Conservation (phyloP, 2,329 filamentous ascomycete genomes). For the Colletotrichum euphorbiae region DNA sequence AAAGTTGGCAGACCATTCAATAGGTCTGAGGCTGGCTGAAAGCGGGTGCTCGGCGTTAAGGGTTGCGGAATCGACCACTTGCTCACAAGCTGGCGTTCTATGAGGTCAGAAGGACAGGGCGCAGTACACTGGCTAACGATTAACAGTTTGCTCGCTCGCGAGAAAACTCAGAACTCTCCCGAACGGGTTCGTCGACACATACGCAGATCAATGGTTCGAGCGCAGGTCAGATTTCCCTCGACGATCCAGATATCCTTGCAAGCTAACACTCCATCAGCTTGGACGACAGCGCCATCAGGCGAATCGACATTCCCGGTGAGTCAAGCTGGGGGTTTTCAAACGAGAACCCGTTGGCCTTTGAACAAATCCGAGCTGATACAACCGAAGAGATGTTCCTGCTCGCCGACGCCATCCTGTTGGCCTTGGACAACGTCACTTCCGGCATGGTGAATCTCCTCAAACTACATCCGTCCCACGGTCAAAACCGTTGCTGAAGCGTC, state of each 20-base stretch:
- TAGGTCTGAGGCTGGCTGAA: too few relatives aligned
- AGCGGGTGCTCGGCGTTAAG: too few relatives aligned
- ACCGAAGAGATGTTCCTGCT: slow-evolving; percentile 73
- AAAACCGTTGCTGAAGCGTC: neutral
- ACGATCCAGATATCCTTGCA: too few relatives aligned
- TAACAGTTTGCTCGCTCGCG: slow-evolving; percentile 41
- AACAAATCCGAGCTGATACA: slow-evolving; percentile 51
- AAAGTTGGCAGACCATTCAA: too few relatives aligned
- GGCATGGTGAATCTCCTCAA: slow-evolving; percentile 57
- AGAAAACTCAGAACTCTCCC: slow-evolving; percentile 6
- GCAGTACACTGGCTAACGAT: slow-evolving; percentile 54
- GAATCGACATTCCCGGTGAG: slow-evolving; percentile 13
- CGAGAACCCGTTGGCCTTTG: neutral
- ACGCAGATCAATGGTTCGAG: slow-evolving; percentile 10
- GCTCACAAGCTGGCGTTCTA: too few relatives aligned
- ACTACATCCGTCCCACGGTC: neutral
- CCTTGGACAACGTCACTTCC: slow-evolving; percentile 74
- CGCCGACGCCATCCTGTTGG: slow-evolving; percentile 75
- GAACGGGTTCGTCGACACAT: slow-evolving; percentile 52
- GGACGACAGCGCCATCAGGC: slow-evolving; percentile 78
- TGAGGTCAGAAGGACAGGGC: too few relatives aligned
- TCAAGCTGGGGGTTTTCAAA: neutral
- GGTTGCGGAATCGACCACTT: too few relatives aligned
- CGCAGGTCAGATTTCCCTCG: neutral
- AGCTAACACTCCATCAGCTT: slow-evolving; percentile 51